These are phyloP conservation scores for Citrus sp. DNA, from an alignment of 345 rosid species.

Conservation along the genomic window DNA sequence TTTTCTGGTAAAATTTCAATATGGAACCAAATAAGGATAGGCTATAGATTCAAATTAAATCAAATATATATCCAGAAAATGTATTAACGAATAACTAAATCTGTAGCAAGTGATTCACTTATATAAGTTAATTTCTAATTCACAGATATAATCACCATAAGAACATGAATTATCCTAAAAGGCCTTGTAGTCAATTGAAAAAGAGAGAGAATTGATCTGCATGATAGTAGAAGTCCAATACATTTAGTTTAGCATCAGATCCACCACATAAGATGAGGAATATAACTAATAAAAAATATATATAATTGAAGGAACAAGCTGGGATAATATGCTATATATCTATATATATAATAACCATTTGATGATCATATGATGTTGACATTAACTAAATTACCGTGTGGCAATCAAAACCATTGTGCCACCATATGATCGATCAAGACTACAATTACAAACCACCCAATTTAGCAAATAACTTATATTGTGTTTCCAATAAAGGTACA, in stretches of 20 bases:
- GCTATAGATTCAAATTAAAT: too few species aligned
- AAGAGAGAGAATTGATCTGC: neutral
- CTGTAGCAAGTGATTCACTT: too few species aligned
- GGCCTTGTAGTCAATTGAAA: neutral
- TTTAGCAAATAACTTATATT: too few species aligned
- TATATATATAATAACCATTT: neutral
- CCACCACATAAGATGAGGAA: constrained; percentile 1
- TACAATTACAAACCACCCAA: too few species aligned
- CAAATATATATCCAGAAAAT: too few species aligned
- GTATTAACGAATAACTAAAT: too few species aligned
- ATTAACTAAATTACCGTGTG: neutral
- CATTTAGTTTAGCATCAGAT: constrained; percentile 1
- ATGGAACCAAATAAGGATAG: too few species aligned
- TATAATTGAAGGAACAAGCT: neutral
- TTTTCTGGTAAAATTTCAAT: too few species aligned
- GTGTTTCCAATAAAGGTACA: too few species aligned
- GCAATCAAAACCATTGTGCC: neutral
- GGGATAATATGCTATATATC: neutral
- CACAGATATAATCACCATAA: neutral
- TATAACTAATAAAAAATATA: neutral
- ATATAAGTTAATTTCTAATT: too few species aligned
- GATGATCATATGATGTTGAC: neutral
- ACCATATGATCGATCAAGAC: neutral
- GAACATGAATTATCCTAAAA: too few species aligned
- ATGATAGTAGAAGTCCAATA: neutral